Base-by-base conservation (phyloP, 495 filamentous ascomycete species). In the Apodospora peruviana region DNA sequence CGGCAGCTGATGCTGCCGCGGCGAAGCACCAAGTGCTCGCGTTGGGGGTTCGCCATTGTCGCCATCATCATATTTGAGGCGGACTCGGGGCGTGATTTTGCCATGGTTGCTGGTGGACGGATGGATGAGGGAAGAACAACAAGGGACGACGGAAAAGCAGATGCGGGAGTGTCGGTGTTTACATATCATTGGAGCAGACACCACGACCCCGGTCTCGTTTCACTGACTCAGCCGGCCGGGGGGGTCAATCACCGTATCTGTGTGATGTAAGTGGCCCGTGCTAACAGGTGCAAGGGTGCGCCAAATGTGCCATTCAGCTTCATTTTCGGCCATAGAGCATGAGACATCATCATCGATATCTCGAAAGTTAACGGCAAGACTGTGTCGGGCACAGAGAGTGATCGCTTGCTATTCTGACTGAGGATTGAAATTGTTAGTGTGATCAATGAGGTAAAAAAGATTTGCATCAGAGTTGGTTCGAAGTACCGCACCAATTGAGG, bases 61-160 rank as follows among this genome's bases (percentile, higher is more conserved):
- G 62, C 67, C 63, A 60, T 56, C 40, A 60, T 57, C 40, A 46
- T 37, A 18, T 19, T 29, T 14, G 36, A 47, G 42, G 47, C 42
- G 35, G 10, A 29, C 27, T 36, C 7, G 37, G 44, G 20, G 47
- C 47, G 48, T 58, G 34, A 43, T 53, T 44, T 12, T 47, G 59
- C 51, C 68, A 67, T 69, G 24, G 49, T 42, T 43, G 42, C 9
- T 45, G 42, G 17, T 45, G 12, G n/a, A 25, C 34, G 42, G 27
- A 29, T 8, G 5, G 42, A 24, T 17, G 24, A 50, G 16, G 11
- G 17, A 40, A 22, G 41, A 14, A 14, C 37, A 36, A 32, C 17
- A 12, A 42, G 37, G 25, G 47, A 43, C 19, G 24, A 5, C 16
- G 36, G 36, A n/a, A 32, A 32, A 32, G 5, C 7, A 12, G 7